phyloP scores from a whole-genome alignment of 345 rosid genomes.

The Camelina laxa region DNA sequence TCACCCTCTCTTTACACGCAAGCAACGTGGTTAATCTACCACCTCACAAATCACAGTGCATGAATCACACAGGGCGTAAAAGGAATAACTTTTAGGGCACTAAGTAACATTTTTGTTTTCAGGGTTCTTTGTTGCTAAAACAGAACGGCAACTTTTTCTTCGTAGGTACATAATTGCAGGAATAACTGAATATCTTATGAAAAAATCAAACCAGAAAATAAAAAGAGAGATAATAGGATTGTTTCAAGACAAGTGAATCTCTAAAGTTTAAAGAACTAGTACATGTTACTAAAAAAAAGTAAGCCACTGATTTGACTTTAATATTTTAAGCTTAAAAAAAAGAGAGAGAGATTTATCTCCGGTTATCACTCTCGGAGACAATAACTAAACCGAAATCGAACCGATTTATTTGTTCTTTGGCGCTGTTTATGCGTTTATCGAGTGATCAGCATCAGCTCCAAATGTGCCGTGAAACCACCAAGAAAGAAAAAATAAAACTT shows the following conservation, averaged over 20 bases:
- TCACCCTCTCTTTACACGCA: constrained; percentile 42
- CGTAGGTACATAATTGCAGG: neutral
- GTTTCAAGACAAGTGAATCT: constrained; percentile 3
- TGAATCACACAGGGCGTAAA: constrained; percentile 1
- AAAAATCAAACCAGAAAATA: neutral
- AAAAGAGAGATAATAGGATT: neutral
- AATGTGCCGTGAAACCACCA: neutral
- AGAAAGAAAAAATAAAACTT: neutral
- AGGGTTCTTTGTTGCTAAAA: neutral
- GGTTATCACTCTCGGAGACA: constrained; percentile 9
- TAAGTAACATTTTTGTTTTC: constrained; percentile 19
- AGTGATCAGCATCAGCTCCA: neutral
- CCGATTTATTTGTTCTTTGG: neutral
- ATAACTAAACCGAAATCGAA: neutral
- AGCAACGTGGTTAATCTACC: constrained; percentile 44
- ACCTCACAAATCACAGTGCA: constrained; percentile 19
- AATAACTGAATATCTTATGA: neutral
- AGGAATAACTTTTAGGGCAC: constrained; percentile 6
- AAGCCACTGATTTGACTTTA: neutral
- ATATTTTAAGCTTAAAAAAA: no score
- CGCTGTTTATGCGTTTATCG: neutral
- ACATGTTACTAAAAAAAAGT: neutral
- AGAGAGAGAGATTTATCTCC: no score
- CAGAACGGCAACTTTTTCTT: neutral
- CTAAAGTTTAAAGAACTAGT: neutral